phyloP scores from a whole-genome alignment of 768 basidiomycete genomes.

The Amanita thiersii region DNA sequence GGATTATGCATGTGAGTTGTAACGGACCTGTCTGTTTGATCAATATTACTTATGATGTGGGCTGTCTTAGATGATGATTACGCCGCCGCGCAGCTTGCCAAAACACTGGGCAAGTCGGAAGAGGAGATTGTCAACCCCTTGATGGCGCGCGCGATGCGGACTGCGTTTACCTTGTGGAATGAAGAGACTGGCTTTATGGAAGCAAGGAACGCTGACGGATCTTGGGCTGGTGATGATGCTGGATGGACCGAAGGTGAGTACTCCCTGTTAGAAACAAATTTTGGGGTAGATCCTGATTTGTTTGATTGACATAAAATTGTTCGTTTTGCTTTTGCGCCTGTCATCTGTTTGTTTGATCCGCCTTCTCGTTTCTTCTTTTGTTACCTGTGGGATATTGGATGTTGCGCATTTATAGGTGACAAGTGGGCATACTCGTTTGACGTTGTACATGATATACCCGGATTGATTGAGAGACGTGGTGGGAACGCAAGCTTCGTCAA shows the following conservation, averaged over 20 bases:
- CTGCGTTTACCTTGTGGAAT: slow-evolving; percentile 64
- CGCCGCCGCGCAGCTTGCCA: slow-evolving; percentile 58
- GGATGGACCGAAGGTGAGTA: slow-evolving; percentile 76
- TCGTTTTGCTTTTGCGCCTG: too few relatives aligned
- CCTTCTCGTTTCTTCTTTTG: too few relatives aligned
- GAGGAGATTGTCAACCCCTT: slow-evolving; percentile 42
- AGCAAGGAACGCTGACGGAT: slow-evolving; percentile 57
- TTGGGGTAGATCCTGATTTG: not conserved
- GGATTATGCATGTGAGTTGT: slow-evolving; percentile 62
- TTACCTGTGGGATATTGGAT: too few relatives aligned
- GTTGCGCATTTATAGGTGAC: slow-evolving; percentile 24
- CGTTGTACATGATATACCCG: slow-evolving; percentile 63
- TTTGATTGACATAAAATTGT: not conserved
- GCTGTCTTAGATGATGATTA: slow-evolving; percentile 64
- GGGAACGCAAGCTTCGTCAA: slow-evolving; percentile 57
- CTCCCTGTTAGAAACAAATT: not conserved
- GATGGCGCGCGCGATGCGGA: slow-evolving; percentile 42
- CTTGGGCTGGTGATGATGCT: slow-evolving; percentile 61
- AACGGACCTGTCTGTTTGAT: not conserved
- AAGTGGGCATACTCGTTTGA: slow-evolving; percentile 71
- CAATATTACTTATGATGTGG: not conserved
- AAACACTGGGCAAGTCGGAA: slow-evolving; percentile 37
- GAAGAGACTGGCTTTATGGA: slow-evolving; percentile 73
- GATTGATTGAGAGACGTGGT: slow-evolving; percentile 53
- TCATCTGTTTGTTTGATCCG: too few relatives aligned